phyloP scores from a whole-genome alignment of 2,329 filamentous ascomycete genomes.

The Pseudogymnoascus sp. region DNA sequence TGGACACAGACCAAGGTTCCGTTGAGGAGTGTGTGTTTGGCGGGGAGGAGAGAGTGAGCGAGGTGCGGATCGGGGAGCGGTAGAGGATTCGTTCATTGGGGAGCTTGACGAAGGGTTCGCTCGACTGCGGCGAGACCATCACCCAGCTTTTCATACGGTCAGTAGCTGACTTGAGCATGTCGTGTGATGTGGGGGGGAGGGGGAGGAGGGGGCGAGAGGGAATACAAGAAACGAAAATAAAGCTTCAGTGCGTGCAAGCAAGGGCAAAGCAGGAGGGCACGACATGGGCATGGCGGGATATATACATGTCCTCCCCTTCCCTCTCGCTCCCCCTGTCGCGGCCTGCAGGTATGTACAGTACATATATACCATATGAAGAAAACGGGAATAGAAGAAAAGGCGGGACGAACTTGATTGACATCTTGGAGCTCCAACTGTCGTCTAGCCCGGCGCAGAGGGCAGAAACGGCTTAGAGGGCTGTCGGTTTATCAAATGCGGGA shows the following conservation, averaged over 20 bases:
- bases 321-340: not conserved
- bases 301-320: not conserved
- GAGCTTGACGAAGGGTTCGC: conserved; percentile 68
- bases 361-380: not conserved
- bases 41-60: conserved; percentile 58
- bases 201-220: conserved; percentile 15
- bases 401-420: conserved; percentile 12
- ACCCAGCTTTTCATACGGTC: conserved; percentile 60
- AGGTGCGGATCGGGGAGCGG: conserved; percentile 71
- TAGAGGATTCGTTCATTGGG: conserved; percentile 76
- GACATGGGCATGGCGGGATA: not conserved
- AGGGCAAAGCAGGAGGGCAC: not conserved
- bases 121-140: conserved; percentile 66
- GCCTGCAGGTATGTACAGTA: not conserved
- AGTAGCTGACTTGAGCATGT: conserved; percentile 19
- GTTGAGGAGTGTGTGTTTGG: conserved; percentile 56
- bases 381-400: not conserved
- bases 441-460: not conserved
- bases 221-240: conserved; percentile 20
- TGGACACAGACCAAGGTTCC: conserved; percentile 60
- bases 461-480: not conserved
- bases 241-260: not conserved
- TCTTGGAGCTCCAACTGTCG: not conserved
- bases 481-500: not conserved
- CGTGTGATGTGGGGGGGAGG: conserved; percentile 11